Base-by-base conservation (phyloP, 139 green algal species). In the Chlamydomonas sphaeroides region DNA sequence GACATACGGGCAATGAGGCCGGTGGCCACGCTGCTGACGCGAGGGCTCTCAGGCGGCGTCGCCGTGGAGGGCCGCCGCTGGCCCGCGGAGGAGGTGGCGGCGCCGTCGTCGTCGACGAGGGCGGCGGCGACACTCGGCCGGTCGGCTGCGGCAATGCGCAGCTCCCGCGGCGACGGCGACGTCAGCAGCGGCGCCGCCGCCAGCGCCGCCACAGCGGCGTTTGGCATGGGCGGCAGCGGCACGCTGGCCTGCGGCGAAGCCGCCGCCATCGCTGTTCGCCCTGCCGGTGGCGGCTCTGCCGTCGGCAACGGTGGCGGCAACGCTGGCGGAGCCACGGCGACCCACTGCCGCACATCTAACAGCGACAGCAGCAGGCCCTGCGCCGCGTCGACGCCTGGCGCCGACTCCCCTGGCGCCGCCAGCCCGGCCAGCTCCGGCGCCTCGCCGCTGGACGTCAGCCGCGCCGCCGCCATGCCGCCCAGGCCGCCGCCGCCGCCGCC, bases 341-440 rank as follows among this genome's bases (percentile, higher is more conserved):
- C 75, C 75, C 75, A 82, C 41, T 72, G 75, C 75, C 42, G n/a
- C 14, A 82, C 75, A 39, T 82, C 75, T 33, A 82, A 8, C 42
- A 82, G 41, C 32, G 75, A 72, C 62, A 82, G 62, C 62, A 82
- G 62, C 42, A 82, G 42, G 42, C 32, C 45, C 45, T 82, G 75
- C 17, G 75, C 61, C 30, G 30, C 75, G 42, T 82, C 75, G 3
- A 61, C 75, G 0, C 62, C 61, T 5, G 72, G 53, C n/a, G n/a
- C n/a, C n/a, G n/a, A n/a, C n/a, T n/a, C n/a, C n/a, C n/a, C n/a
- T n/a, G n/a, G n/a, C n/a, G n/a, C n/a, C n/a, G n/a, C n/a, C n/a
- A n/a, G n/a, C n/a, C n/a, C n/a, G n/a, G n/a, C n/a, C n/a, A n/a
- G n/a, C n/a, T n/a, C n/a, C n/a, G n/a, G n/a, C n/a, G n/a, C n/a